A percentile compares a stretch with the other conserved stretches of the same genome.
phyloP scores from a whole-genome alignment of 2,329 filamentous ascomycete genomes.

The Cladosporium velox region DNA sequence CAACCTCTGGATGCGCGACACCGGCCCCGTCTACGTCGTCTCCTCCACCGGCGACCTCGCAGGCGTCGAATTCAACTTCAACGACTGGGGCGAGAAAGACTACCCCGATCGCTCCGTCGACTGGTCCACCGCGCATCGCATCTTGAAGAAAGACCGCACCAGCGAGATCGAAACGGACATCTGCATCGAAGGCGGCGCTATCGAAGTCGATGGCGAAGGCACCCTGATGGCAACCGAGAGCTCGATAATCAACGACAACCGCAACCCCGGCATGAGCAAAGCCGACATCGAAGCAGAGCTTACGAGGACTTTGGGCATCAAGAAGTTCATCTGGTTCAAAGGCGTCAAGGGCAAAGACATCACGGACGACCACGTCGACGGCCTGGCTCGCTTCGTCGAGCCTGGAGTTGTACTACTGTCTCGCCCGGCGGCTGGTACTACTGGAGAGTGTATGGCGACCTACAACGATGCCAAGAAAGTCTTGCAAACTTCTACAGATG shows the following conservation, averaged over 20 bases:
- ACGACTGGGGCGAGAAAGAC: conserved; percentile 26
- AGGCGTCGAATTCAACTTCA: conserved; percentile 26
- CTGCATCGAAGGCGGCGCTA: conserved; percentile 23
- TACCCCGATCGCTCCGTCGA: conserved; percentile 22
- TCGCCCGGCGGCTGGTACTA: conserved; percentile 14
- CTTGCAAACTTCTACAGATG: conserved; percentile 21
- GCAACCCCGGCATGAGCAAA: conserved; percentile 25
- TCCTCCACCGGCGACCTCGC: conserved; percentile 17
- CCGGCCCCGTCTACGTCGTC: conserved; percentile 25
- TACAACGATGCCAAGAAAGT: not conserved
- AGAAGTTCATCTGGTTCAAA: conserved; percentile 26
- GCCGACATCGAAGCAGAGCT: conserved; percentile 22
- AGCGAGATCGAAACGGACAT: conserved; percentile 21
- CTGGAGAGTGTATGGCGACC: not conserved
- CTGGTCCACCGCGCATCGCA: conserved; percentile 19
- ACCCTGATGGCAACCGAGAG: conserved; percentile 27
- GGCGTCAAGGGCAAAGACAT: conserved; percentile 24
- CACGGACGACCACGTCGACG: conserved; percentile 27
- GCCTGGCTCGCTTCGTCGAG: conserved; percentile 23
- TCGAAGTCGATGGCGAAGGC: conserved; percentile 26
- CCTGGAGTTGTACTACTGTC: conserved; percentile 22
- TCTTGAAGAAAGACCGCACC: conserved; percentile 12
- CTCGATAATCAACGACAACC: conserved; percentile 26
- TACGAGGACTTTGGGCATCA: conserved; percentile 21
- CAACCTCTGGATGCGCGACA: conserved; percentile 26